Conservation (phyloP, 176 grass and related monocot species). For the Carex littledalei region DNA sequence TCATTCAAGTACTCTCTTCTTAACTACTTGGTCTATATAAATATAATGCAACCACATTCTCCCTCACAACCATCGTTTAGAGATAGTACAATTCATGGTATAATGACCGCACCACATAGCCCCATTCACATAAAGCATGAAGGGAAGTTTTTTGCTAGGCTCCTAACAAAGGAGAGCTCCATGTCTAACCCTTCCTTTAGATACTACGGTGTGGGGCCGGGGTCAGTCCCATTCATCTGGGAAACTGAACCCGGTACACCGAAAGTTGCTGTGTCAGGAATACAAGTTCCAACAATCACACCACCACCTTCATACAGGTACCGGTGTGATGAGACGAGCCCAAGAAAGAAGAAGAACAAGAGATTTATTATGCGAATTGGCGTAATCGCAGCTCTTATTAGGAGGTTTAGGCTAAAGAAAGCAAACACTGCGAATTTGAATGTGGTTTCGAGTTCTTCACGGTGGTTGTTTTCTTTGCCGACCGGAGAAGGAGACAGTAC, state of each 20-base stretch:
- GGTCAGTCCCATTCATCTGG: conserved; percentile 83
- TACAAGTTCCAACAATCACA: conserved; percentile 45
- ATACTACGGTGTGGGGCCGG: conserved; percentile 56
- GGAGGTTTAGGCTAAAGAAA: conserved; percentile 31
- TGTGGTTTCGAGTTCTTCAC: conserved; percentile 38
- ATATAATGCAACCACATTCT: conserved; percentile 8
- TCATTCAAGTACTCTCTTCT: neutral
- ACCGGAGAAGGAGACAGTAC: conserved; percentile 12
- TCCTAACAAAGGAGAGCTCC: conserved; percentile 81
- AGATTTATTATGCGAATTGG: conserved; percentile 30
- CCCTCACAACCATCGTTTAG: neutral
- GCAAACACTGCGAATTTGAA: neutral
- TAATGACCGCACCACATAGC: conserved; percentile 35
- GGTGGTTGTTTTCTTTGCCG: conserved; percentile 40
- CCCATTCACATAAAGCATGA: conserved; percentile 70
- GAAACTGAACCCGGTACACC: conserved; percentile 84
- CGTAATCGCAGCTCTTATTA: conserved; percentile 37
- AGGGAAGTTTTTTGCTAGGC: conserved; percentile 71
- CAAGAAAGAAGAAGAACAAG: conserved; percentile 17
- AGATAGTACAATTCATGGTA: neutral
- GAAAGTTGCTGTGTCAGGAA: conserved; percentile 28
- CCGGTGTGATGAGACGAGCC: neutral
- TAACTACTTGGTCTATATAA: neutral
- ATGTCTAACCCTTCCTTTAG: conserved; percentile 53
- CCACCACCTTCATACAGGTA: conserved; percentile 58